A percentile compares a stretch with the other conserved stretches of the same genome.
Conservation (phyloP, 164 flowering plant genomes). For the Pachysandra terminalis region DNA sequence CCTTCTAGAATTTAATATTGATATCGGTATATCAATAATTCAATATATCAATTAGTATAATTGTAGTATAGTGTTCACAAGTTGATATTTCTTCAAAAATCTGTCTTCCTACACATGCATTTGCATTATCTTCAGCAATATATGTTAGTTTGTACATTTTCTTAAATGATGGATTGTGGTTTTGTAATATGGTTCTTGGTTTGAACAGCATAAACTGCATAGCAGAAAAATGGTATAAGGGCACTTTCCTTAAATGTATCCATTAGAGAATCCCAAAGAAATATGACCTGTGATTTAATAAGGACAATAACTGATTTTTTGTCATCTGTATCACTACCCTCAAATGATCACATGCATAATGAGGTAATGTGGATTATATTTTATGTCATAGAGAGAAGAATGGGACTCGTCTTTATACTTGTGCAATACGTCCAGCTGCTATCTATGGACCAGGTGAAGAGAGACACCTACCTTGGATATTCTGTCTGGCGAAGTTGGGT, state of each 20-base stretch:
- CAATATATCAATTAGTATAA: too few species aligned
- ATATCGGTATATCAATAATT: background rate
- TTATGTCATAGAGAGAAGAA: constrained; percentile 39
- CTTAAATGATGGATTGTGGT: background rate
- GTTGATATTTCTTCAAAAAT: background rate
- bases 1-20: background rate
- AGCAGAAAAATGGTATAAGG: background rate
- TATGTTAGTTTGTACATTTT: too few species aligned
- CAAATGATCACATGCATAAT: too few species aligned
- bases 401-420: constrained; percentile 62
- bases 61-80: background rate
- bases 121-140: background rate
- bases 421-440: constrained; percentile 95
- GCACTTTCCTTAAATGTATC: background rate
- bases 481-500: constrained; percentile 72
- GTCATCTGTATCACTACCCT: background rate
- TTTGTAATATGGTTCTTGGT: background rate
- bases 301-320: background rate
- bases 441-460: constrained; percentile 99
- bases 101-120: background rate
- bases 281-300: too few species aligned
- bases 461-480: constrained; percentile 80
- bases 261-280: background rate
- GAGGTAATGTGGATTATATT: background rate
- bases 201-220: background rate